These are phyloP conservation scores for Psophocarpus tetragonolobus DNA, from an alignment of 306 rosid species.

Conservation along the genomic window DNA sequence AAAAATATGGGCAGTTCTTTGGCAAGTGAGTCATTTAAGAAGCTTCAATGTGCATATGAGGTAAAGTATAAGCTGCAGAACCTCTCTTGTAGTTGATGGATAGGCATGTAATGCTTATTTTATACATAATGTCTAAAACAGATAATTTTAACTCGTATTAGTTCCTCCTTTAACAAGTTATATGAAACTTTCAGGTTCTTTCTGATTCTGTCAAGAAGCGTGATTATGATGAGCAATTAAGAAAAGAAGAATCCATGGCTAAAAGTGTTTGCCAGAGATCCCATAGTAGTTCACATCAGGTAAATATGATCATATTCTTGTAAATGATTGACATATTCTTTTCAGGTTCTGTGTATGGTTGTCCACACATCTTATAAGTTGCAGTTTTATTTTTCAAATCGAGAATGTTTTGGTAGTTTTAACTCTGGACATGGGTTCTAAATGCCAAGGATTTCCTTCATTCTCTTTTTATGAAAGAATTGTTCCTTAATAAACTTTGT, in stretches of 20 bases:
- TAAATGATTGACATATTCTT: background rate
- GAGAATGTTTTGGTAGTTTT: slow-evolving; percentile 2
- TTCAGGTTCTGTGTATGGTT: background rate
- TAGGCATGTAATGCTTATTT: slow-evolving; percentile 21
- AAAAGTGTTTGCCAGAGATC: slow-evolving; percentile 89
- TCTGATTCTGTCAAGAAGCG: slow-evolving; percentile 78
- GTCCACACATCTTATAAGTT: slow-evolving; percentile 8
- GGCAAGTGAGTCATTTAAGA: slow-evolving; percentile 94
- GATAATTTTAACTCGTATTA: background rate
- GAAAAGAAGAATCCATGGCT: slow-evolving; percentile 87
- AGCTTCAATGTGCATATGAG: slow-evolving; percentile 96
- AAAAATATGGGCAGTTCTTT: slow-evolving; percentile 91
- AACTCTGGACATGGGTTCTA: background rate
- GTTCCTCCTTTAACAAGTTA: slow-evolving; percentile 29
- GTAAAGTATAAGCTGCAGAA: slow-evolving; percentile 43
- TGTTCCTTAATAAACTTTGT: background rate
- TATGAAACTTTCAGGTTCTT: slow-evolving; percentile 67
- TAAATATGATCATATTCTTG: slow-evolving; percentile 41
- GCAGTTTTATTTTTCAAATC: slow-evolving; percentile 11
- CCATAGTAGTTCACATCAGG: slow-evolving; percentile 71
- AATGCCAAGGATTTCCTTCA: slow-evolving; percentile 4
- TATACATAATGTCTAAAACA: slow-evolving; percentile 3
- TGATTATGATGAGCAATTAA: slow-evolving; percentile 94
- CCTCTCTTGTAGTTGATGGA: slow-evolving; percentile 19
- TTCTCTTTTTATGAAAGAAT: background rate